Evolutionary conservation across 257 asterid genomes (phyloP), one percentile per base, ranked within the genome.

Genomic region (Capsicum chinense): DNA sequence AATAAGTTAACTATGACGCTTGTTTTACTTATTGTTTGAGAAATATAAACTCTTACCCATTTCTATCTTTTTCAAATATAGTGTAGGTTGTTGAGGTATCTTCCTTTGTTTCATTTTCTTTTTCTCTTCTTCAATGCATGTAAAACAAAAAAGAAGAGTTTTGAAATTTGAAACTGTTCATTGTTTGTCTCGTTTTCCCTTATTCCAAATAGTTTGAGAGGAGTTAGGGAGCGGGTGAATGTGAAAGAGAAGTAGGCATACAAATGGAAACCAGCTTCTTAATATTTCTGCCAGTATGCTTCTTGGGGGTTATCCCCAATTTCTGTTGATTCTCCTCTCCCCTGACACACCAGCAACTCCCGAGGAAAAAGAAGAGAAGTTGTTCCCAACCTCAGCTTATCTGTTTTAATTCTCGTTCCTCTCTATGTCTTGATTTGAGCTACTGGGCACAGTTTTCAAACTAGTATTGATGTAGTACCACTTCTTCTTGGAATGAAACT

Each of bases 191-290:
- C 19, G 14, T 14, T 74, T 73, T 73, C 1, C 50, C 81, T 54
- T 15, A 10, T 78, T 78, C 26, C 5, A 1, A 78, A 54, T 14
- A 54, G 82, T 54, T 26, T 78, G 16, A 78, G 82, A 54, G 48
- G 15, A 26, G 50, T 52, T 33, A 13, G 64, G 82, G 64, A 78
- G 64, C 14, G 82, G 50, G 3, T 26, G 60, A 33, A 78, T 78
- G 26, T 33, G 64, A 78, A 74, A 54, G n/a, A 76, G 26, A 76
- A 54, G 48, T 78, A 56, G 15, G 50, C 64, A 26, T 78, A 76
- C 64, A 54, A 33, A 78, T 35, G 82, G 48, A 39, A 54, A 14
- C 50, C 15, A 14, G 42, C 62, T 76, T 54, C 64, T 26, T 33
- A 76, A 52, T 6, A 78, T 54, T 52, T 78, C 50, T 54, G 15